Base-by-base conservation (phyloP, 1,284 basidiomycete genomes). In the Erythrobasidium hasegawianum region DNA sequence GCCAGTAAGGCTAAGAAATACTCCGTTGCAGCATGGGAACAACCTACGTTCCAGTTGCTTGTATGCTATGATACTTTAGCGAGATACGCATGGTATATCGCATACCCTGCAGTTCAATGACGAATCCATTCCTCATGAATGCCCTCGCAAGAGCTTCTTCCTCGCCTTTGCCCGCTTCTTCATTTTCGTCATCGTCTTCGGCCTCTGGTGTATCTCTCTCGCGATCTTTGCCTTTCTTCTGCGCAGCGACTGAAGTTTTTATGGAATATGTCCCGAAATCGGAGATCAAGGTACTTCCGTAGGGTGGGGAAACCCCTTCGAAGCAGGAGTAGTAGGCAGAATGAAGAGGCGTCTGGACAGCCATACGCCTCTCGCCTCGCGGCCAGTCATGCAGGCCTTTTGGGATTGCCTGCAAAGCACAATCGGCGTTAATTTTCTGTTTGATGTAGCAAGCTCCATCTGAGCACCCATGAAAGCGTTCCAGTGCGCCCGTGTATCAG, bases 321-420 rank as follows among this genome's bases (percentile, higher is more conserved):
- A 53, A 53, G 50, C 26, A 53, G 50, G 22, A 20, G 26, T 53
- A 53, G 18, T 26, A 22, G 8, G 24, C 26, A 16, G 50, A 27
- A 53, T 53, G 50, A 16, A 53, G 50, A n/a, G 50, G 50, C n/a
- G 50, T 53, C 50, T 53, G 22, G 8, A 53, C 26, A 16, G 50
- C 50, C 18, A 53, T 22, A 16, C 50, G 50, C 8, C 26, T 3
- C 50, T 53, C 50, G 3, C 50, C 50, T 16, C 16, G n/a, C 5
- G n/a, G 16, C 50, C 50, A 53, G 20, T 53, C 26, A 26, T 53
- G 22, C n/a, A 53, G 26, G 50, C 50, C 50, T 53, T 26, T 22
- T 7, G 50, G 50, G 16, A 53, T 53, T 8, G 50, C 50, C 50
- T 29, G 5, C 5, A 5, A 16, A 22, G 7, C 3, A 20, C 7